Conservation (phyloP, 306 rosid genomes). For the Begonia peltatifolia region DNA sequence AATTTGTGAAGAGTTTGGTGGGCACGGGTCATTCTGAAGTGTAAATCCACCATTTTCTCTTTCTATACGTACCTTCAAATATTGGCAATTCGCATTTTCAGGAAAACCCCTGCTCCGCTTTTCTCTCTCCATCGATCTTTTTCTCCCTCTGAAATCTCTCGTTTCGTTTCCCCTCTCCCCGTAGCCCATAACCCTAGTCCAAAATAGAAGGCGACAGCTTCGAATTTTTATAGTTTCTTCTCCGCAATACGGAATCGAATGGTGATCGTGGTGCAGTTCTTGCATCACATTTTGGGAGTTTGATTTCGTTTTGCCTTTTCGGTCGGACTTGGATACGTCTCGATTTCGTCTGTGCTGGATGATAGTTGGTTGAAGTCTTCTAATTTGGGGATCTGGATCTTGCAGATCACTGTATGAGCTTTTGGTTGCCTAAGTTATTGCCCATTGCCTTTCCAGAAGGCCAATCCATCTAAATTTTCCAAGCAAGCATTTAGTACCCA, state of each 20-base stretch:
- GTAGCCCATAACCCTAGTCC: conserved; percentile 11
- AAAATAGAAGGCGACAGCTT: background rate
- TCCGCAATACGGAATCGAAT: conserved; percentile 7
- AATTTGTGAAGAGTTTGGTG: no score
- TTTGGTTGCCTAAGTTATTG: background rate
- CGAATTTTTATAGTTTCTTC: background rate
- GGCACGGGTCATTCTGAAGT: no score
- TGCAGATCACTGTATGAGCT: conserved; percentile 2
- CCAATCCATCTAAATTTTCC: no score
- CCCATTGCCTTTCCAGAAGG: background rate
- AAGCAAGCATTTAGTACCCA: no score
- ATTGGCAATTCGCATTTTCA: conserved; percentile 17
- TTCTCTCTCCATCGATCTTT: background rate
- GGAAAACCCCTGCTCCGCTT: conserved; percentile 29
- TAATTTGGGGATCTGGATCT: conserved; percentile 6
- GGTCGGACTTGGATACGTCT: background rate
- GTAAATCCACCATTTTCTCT: no score
- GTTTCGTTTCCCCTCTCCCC: conserved; percentile 7
- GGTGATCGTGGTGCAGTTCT: background rate
- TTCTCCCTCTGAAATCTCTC: conserved; percentile 15
- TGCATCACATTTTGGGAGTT: conserved; percentile 7
- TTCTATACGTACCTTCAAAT: background rate
- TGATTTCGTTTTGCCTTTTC: conserved; percentile 7
- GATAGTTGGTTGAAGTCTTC: conserved; percentile 1
- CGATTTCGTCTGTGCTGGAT: background rate